Evolutionary conservation across 345 rosid species (phyloP), one percentile per base, ranked within the genome.

Genomic region (Aethionema arabicum): DNA sequence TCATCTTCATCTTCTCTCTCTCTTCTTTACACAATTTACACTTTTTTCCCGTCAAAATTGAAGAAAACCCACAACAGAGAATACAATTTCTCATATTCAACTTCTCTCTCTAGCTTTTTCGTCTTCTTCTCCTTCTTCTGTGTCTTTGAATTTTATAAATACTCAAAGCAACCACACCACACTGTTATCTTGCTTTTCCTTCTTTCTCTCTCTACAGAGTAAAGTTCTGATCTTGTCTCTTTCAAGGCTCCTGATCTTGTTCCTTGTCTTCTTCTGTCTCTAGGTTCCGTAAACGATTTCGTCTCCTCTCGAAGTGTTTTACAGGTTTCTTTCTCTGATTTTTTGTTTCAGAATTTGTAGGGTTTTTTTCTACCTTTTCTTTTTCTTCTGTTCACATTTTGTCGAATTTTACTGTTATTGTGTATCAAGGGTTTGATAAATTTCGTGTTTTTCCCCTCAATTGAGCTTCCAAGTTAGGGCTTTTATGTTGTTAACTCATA

Each of bases 161-260:
- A 63, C 10, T 32, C 64, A 29, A 61, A 27, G 55, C 48, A 40
- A 15, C 33, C n/a, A 41, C 52, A 40, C 49, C 67, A 45, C 56
- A 53, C 57, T 66, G 66, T 71, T 11, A 11, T 63, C 65, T 56
- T 59, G 50, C 52, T 65, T 43, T 59, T 66, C 65, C 45, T 59
- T 57, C 55, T 65, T 39, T 10, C 11, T 37, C 69, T 59, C 62
- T 61, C 68, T 57, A 63, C 74, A 65, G 77, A 71, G 65, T 69
- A 76, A 74, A 79, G 65, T 79, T 84, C 69, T 75, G 83, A 76
- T 80, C 80, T 58, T 79, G 78, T 78, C 73, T 67, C 74, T 57
- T n/a, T 21, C 27, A 21, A 21, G 27, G 27, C 62, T 78, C 72
- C 71, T 73, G 67, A 59, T 72, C 76, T 74, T 64, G 33, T 63